Evolutionary conservation across 129 eudicot genomes (phyloP).

Genomic region (Escallonia herrerae): DNA sequence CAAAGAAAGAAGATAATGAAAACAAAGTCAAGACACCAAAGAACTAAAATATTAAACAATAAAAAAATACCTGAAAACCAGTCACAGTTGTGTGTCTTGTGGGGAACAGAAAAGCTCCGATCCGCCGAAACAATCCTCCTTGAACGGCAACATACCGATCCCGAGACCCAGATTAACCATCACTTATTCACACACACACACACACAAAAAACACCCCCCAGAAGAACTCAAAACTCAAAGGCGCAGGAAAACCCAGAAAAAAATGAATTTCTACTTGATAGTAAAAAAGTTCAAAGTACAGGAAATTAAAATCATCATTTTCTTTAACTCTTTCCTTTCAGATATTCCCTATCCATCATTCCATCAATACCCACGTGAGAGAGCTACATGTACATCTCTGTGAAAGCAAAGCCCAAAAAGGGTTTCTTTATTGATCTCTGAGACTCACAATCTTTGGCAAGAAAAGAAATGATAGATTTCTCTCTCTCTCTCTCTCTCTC

Average conservation of each 20-base stretch:
- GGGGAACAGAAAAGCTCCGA: constrained; percentile 54
- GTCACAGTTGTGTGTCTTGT: constrained; percentile 49
- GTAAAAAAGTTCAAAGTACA: constrained; percentile 15
- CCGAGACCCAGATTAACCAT: constrained; percentile 17
- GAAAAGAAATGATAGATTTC: background rate
- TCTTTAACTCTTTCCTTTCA: constrained; percentile 9
- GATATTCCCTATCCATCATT: constrained; percentile 17
- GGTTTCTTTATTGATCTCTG: background rate
- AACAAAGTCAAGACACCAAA: background rate
- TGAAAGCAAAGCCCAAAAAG: background rate
- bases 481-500: constrained; percentile 15
- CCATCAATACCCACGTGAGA: constrained; percentile 62
- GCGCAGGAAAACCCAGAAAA: background rate
- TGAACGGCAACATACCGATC: constrained; percentile 34
- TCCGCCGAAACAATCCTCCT: constrained; percentile 27
- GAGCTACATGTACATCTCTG: background rate
- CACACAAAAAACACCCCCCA: background rate
- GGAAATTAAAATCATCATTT: constrained; percentile 15
- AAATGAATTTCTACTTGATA: background rate
- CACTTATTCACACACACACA: constrained; percentile 12
- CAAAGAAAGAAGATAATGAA: background rate
- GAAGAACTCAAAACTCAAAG: background rate
- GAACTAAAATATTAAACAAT: background rate
- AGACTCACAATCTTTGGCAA: background rate
- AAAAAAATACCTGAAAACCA: constrained; percentile 48